A percentile compares a stretch with the other conserved stretches of the same genome.
Evolutionary conservation across 441 rosid genomes (phyloP).

Genomic region (Rhodomyrtus psidioides): DNA sequence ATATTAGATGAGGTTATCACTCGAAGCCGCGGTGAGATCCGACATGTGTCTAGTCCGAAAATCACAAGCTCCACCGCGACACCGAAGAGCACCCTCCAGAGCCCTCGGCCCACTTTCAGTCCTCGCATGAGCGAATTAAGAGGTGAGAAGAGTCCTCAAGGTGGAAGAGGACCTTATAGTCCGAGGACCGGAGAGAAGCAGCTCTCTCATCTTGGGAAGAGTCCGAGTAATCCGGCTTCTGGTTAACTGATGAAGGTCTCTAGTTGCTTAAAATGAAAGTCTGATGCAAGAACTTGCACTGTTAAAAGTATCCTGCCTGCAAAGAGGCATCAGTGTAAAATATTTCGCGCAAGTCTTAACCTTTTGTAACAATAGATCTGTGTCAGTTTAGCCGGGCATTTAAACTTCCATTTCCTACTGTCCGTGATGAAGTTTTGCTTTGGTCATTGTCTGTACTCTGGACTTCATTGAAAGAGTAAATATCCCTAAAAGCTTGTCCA

Average conservation of each 20-base stretch:
- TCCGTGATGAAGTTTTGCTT: neutral
- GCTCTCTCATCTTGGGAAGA: constrained; percentile 40
- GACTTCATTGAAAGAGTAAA: neutral
- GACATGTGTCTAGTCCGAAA: constrained; percentile 69
- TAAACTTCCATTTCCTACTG: neutral
- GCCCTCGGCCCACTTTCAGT: constrained; percentile 39
- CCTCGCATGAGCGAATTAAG: constrained; percentile 58
- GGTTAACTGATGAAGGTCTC: neutral
- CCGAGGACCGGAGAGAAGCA: constrained; percentile 30
- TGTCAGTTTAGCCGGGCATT: neutral
- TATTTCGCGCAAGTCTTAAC: neutral
- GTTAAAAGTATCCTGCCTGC: neutral
- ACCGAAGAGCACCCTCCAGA: constrained; percentile 32
- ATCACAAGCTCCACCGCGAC: constrained; percentile 64
- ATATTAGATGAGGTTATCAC: constrained; percentile 74
- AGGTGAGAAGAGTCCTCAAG: constrained; percentile 49
- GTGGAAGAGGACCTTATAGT: constrained; percentile 32
- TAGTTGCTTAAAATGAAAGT: neutral
- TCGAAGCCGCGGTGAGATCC: constrained; percentile 89
- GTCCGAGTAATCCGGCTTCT: constrained; percentile 38
- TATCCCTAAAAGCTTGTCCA: neutral
- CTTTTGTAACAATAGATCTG: neutral
- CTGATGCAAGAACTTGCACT: neutral
- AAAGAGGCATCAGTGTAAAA: neutral
- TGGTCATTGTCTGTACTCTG: neutral